Base-by-base conservation (phyloP, 2,329 filamentous ascomycete genomes). In the Apiospora rasikravindrae region DNA sequence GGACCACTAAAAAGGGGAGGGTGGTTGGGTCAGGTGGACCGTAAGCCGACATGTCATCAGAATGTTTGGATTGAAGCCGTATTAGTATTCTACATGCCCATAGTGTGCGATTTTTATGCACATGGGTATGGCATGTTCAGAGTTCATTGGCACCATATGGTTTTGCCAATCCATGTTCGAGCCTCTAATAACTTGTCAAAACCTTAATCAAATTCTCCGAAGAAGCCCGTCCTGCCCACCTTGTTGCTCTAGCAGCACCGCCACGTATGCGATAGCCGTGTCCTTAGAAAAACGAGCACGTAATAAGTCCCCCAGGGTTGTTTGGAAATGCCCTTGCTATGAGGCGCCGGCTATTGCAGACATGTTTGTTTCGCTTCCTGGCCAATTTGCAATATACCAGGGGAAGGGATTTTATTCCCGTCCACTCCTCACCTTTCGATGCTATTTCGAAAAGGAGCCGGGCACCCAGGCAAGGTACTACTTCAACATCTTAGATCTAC, bases 121-220 rank as follows among this genome's bases (percentile, higher is more conserved):
- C 16, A 13, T 40, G 57, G 57, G 19, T 40, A 40, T 33, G 22
- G 19, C 22, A 64, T 61, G 53, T 61, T 61, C 33, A 61, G 53
- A 37, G 53, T 61, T 61, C 29, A 33, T 33, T 61, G 53, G 53
- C 57, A 64, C 44, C 24, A 64, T 19, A 40, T 64, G 29, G 57
- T 64, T 64, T 64, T 64, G 57, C 33, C 57, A 37, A 64, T 64
- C 57, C 57, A 64, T 64, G 57, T 40, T 40, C 33, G 33, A 64
- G 57, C 57, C 33, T 64, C 33, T 64, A 64, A 37, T 61, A 64
- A 64, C 57, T 40, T 40, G 57, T 40, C 57, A 64, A 64, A 64
- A 64, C 57, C 57, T 64, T 64, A 64, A 64, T 64, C 57, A 64
- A 64, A 64, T 64, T 64, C 57, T n/a, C 57, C 57, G 57, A 64